phyloP scores from a whole-genome alignment of 768 basidiomycete species.

The Tephrocybe sp. region DNA sequence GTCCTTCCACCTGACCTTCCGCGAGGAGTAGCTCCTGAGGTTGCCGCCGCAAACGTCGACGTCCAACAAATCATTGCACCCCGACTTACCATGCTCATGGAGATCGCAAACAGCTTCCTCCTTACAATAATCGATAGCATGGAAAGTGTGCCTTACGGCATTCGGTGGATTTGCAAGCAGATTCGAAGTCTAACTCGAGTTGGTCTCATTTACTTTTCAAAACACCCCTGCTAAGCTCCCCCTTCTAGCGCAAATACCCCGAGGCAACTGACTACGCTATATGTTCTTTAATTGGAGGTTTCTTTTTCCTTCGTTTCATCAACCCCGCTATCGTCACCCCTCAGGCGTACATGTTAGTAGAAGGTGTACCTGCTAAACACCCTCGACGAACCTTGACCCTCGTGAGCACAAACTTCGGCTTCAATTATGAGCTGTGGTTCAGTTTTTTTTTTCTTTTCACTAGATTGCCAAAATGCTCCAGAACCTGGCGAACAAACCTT shows the following conservation, averaged over 20 bases:
- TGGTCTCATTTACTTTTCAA: conserved; percentile 23
- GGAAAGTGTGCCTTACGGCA: conserved; percentile 98
- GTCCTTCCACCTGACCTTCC: conserved; percentile 88
- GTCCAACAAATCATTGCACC: conserved; percentile 98
- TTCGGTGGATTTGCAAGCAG: conserved; percentile 99
- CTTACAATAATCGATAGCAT: conserved; percentile 97
- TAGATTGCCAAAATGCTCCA: conserved; percentile 99
- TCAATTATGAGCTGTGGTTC: background rate
- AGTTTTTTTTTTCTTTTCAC: conserved; percentile 4
- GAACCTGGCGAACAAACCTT: conserved; percentile 98
- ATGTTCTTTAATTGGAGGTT: conserved; percentile 97
- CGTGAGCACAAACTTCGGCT: conserved; percentile 29
- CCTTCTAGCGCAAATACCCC: conserved; percentile 90
- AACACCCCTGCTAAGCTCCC: conserved; percentile 3
- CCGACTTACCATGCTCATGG: conserved; percentile 97
- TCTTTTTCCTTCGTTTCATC: conserved; percentile 99
- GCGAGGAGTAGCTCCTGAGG: conserved; percentile 89
- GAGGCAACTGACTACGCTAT: conserved; percentile 98
- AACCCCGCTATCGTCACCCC: conserved; percentile 99
- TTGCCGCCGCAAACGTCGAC: conserved; percentile 91
- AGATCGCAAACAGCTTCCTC: conserved; percentile 97
- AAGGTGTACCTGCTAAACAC: conserved; percentile 96
- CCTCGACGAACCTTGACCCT: conserved; percentile 94
- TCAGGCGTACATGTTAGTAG: conserved; percentile 99
- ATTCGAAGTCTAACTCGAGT: conserved; percentile 95